A percentile compares a stretch with the other conserved stretches of the same genome.
Conservation (phyloP, 768 basidiomycete species). For the Fomitopsis pulvina region DNA sequence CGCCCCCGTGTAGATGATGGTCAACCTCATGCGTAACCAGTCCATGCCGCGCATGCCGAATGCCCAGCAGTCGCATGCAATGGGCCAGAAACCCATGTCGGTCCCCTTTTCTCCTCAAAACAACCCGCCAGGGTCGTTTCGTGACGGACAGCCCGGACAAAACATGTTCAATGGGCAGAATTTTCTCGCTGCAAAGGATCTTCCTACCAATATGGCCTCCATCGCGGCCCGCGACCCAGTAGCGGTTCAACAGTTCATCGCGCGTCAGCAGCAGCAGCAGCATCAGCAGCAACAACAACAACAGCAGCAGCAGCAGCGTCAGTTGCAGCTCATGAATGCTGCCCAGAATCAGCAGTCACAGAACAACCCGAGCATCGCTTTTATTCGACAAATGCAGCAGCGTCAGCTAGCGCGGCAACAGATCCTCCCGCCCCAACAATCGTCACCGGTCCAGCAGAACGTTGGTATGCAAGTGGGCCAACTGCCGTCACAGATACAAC, state of each 20-base stretch:
- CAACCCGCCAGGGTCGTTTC: too few species aligned
- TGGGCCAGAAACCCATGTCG: not conserved
- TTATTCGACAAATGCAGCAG: constrained; percentile 13
- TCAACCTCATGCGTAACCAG: constrained; percentile 10
- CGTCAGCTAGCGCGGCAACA: constrained; percentile 11
- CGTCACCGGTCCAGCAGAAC: not conserved
- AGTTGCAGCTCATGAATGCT: constrained; percentile 20
- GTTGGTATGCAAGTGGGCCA: not conserved
- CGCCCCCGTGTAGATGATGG: constrained; percentile 10
- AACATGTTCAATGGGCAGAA: not conserved
- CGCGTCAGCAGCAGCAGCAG: constrained; percentile 7
- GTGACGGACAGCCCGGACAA: too few species aligned
- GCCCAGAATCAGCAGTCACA: constrained; percentile 18
- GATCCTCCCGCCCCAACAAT: not conserved
- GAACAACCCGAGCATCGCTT: constrained; percentile 5
- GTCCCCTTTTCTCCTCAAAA: not conserved
- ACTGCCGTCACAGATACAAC: not conserved
- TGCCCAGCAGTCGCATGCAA: not conserved
- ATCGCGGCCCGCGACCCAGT: not conserved
- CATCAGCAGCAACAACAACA: not conserved
- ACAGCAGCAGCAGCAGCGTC: constrained; percentile 7
- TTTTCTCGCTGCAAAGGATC: not conserved
- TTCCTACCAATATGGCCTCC: not conserved
- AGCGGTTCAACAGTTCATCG: constrained; percentile 4
- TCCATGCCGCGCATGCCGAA: not conserved